Evolutionary conservation across 2,329 filamentous ascomycete species (phyloP).

Genomic region (Calonectria pteridis): DNA sequence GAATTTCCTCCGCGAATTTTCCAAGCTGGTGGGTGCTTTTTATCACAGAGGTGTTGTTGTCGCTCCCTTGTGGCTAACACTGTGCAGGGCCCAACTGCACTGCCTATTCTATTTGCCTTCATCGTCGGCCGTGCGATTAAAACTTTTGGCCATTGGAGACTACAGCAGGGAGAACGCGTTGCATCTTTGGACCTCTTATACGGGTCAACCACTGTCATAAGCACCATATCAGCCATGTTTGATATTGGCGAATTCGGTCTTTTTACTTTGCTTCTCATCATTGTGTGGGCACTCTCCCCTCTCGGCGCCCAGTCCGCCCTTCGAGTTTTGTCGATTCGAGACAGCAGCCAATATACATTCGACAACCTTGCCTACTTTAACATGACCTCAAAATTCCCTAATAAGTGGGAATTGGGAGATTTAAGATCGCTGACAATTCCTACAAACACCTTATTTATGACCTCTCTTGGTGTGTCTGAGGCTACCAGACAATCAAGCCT

Average conservation of each 20-base stretch:
- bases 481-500: conserved; percentile 5
- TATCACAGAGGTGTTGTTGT: neutral
- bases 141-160: conserved; percentile 19
- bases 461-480: neutral
- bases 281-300: conserved; percentile 11
- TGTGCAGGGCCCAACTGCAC: conserved; percentile 10
- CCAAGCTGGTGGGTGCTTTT: conserved; percentile 4
- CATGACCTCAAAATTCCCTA: neutral
- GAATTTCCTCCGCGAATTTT: conserved; percentile 12
- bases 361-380: conserved; percentile 4
- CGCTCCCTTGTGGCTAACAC: neutral
- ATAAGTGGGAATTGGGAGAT: neutral
- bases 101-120: conserved; percentile 24
- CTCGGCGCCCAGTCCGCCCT: conserved; percentile 20
- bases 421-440: neutral
- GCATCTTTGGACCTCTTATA: conserved; percentile 14
- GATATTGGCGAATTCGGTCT: conserved; percentile 12
- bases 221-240: conserved; percentile 16
- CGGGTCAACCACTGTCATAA: conserved; percentile 20
- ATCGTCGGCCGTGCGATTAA: conserved; percentile 19
- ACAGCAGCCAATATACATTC: neutral
- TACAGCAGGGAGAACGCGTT: conserved; percentile 26
- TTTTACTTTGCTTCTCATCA: neutral
- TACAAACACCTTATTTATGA: neutral
- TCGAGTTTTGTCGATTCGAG: conserved; percentile 16